A percentile compares a stretch with the other conserved stretches of the same genome.
phyloP scores from a whole-genome alignment of 768 basidiomycete genomes.

The Leccinellum luteum region DNA sequence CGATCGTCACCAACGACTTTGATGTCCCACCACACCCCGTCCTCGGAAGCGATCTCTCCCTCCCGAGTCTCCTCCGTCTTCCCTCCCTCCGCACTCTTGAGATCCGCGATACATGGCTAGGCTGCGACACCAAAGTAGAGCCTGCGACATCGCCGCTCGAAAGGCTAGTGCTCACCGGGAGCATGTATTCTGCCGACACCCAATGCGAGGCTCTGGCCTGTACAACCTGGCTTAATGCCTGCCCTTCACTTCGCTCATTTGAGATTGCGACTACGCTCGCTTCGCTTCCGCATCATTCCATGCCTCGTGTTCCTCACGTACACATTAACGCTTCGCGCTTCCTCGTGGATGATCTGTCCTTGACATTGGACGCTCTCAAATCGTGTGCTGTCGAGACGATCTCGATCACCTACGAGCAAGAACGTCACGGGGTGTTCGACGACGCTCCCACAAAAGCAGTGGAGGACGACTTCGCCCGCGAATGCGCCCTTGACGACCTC shows the following conservation, averaged over 20 bases:
- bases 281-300: conserved; percentile 1
- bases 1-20: conserved; percentile 59
- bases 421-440: conserved; percentile 1
- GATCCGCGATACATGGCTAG: conserved; percentile 71
- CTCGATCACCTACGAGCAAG: conserved; percentile 21
- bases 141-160: conserved; percentile 10
- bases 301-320: conserved; percentile 18
- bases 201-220: conserved; percentile 23
- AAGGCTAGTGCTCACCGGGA: conserved; percentile 27
- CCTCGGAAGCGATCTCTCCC: conserved; percentile 54
- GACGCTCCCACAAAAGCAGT: background rate
- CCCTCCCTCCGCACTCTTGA: conserved; percentile 58
- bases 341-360: conserved; percentile 18
- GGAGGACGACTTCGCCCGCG: conserved; percentile 22
- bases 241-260: conserved; percentile 19
- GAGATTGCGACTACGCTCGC: conserved; percentile 25
- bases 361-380: conserved; percentile 19
- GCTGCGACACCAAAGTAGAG: conserved; percentile 32
- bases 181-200: conserved; percentile 26
- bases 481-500: conserved; percentile 33
- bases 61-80: conserved; percentile 65
- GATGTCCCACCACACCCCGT: conserved; percentile 55
- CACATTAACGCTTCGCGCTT: conserved; percentile 29
- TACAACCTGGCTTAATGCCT: conserved; percentile 25
- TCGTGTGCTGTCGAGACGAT: conserved; percentile 21